Conservation (phyloP, 73 alveolate species). For the Effrenium voratum region DNA sequence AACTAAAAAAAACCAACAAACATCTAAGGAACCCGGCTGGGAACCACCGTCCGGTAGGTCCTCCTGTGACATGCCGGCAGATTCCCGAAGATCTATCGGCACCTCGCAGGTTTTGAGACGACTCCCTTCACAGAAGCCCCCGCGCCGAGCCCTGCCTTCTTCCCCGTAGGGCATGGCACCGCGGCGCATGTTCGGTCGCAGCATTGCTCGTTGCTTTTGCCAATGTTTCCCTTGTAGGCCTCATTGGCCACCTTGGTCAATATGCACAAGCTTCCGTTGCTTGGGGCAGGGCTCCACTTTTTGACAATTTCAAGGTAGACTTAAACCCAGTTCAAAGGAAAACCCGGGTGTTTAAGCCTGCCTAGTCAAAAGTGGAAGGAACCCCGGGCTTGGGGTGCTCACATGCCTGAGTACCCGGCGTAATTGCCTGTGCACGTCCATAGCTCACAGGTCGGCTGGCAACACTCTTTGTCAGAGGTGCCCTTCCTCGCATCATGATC, state of each 20-base stretch:
- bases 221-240: slow-evolving; percentile 78
- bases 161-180: slow-evolving; percentile 33
- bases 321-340: too few relatives aligned
- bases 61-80: slow-evolving; percentile 55
- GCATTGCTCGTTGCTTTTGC: slow-evolving; percentile 67
- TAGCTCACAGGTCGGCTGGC: slow-evolving; percentile 76
- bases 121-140: not conserved
- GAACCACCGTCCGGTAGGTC: not conserved
- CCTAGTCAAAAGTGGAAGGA: too few relatives aligned
- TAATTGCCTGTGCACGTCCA: slow-evolving; percentile 51
- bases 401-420: not conserved
- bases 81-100: slow-evolving; percentile 30
- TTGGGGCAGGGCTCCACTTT: not conserved
- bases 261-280: not conserved
- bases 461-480: slow-evolving; percentile 60
- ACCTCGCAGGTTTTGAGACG: not conserved
- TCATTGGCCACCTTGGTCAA: slow-evolving; percentile 45
- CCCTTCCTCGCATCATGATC: slow-evolving; percentile 42
- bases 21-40: too few relatives aligned
- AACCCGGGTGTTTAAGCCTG: too few relatives aligned
- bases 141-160: slow-evolving; percentile 50
- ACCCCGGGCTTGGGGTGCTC: too few relatives aligned
- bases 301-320: too few relatives aligned
- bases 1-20: too few relatives aligned
- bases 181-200: slow-evolving; percentile 77